Percentiles rank a stretch among this genome's conserved stretches.
Conservation (phyloP, 2,329 filamentous ascomycete genomes). For the Arthrobotrys sinensis region DNA sequence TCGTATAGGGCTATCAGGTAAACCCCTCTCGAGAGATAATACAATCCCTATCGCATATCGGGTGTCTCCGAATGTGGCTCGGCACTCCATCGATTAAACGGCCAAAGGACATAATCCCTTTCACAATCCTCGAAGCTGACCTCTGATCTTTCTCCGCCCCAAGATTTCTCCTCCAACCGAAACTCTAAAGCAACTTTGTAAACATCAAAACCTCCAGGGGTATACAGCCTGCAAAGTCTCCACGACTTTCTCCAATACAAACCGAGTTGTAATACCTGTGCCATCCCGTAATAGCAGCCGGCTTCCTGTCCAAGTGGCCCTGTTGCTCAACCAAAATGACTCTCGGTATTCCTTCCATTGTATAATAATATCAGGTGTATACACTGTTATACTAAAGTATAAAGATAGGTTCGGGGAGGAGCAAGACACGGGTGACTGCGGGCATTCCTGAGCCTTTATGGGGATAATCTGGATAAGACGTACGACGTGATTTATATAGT, state of each 20-base stretch:
- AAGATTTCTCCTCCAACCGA: not conserved
- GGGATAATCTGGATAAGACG: not conserved
- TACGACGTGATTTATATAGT: not conserved
- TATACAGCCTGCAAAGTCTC: not conserved
- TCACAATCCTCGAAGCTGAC: no score
- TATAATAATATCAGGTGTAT: not conserved
- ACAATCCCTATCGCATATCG: no score
- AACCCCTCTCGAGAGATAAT: no score
- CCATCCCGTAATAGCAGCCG: not conserved
- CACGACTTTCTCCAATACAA: constrained; percentile 1
- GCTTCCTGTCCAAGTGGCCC: not conserved
- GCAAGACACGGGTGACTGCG: not conserved
- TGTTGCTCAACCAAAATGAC: not conserved
- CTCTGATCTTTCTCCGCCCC: no score
- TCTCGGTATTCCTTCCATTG: not conserved
- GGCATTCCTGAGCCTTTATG: not conserved
- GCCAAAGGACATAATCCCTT: no score
- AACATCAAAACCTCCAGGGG: not conserved
- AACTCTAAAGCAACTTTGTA: not conserved
- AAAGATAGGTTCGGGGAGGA: constrained; percentile 34
- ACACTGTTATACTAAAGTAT: not conserved
- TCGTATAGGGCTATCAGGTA: no score
- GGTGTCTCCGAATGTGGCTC: no score
- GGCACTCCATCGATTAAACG: no score
- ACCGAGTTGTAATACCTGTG: not conserved